Evolutionary conservation across 2,329 filamentous ascomycete genomes (phyloP), one percentile per base, ranked within the genome.

Genomic region (Didymella lethalis): DNA sequence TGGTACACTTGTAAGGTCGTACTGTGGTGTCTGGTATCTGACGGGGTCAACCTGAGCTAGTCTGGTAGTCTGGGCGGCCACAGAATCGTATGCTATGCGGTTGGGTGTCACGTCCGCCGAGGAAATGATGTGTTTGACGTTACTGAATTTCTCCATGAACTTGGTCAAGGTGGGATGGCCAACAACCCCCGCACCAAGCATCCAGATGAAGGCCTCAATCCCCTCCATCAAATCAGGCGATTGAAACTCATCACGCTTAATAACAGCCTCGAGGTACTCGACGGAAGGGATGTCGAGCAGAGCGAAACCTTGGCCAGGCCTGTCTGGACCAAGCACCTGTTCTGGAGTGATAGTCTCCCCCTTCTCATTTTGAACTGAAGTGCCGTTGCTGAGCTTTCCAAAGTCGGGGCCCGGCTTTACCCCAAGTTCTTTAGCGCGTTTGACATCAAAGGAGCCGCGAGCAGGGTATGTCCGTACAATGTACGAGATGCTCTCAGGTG

Each of bases 381-480:
- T 64, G 2, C 93, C 92, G 1, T 70, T 74, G 0, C 88, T 82
- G 43, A 99, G 81, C 12, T 75, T 68, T 34, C 81, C 81, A 75
- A 84, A 96, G 48, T 88, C 80, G 0, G 65, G 74, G 1, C 86
- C 88, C 51, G 81, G 83, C 20, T 79, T 78, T 0, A 98, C 85
- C 1, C 89, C 89, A 2, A 93, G 79, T 28, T 80, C 81, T 61
- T 80, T 82, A 0, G 93, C 94, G 57, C 82, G 86, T 47, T 84
- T 74, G 0, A 86, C 79, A 60, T 91, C 83, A 71, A 99, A 97
- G 69, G 90, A 94, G 51, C 95, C 95, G 53, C 95, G 86, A 53
- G 90, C 84, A 36, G 88, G 82, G 62, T 92, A 87, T 53, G 86
- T 87, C 66, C 92, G 91, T 72, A 96, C 84, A 57, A 99, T 89